phyloP scores from a whole-genome alignment of 78 protist species.

The Chrysochromulina tobinii region DNA sequence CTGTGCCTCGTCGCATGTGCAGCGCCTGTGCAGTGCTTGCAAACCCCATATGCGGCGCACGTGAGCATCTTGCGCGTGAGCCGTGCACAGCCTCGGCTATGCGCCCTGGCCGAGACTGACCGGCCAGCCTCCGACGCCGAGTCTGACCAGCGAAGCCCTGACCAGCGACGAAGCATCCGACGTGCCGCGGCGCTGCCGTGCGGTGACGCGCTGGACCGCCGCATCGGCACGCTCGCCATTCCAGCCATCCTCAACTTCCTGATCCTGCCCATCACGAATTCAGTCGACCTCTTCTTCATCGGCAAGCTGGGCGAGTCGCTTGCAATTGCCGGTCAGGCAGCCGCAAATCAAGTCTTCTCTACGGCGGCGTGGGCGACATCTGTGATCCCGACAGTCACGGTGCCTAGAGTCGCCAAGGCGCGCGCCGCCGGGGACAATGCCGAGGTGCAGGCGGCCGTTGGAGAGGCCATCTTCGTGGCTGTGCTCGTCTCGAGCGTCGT shows the following conservation, averaged over 20 bases:
- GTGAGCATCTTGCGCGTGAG: too few species aligned
- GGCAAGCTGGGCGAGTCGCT: neutral
- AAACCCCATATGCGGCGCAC: too few species aligned
- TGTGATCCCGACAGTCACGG: neutral
- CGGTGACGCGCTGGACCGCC: constrained; percentile 8
- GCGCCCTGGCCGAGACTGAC: too few species aligned
- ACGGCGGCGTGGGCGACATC: neutral
- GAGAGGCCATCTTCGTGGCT: neutral
- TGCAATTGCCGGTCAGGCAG: neutral
- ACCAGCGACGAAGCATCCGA: too few species aligned
- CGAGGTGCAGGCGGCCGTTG: constrained; percentile 1
- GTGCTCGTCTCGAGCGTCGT: too few species aligned
- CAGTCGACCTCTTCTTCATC: neutral
- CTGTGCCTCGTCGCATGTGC: too few species aligned
- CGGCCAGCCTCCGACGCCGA: too few species aligned
- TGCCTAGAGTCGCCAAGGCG: neutral
- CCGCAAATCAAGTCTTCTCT: neutral
- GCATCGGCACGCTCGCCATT: neutral
- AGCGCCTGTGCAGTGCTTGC: too few species aligned
- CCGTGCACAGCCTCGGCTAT: too few species aligned
- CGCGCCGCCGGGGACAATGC: neutral
- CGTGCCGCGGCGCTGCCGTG: neutral
- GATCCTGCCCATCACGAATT: neutral
- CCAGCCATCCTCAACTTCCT: neutral
- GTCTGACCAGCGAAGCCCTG: too few species aligned